These are phyloP conservation scores for Maudiozyma pseudohumilis DNA, from an alignment of 805 yeast species.

Conservation along the genomic window DNA sequence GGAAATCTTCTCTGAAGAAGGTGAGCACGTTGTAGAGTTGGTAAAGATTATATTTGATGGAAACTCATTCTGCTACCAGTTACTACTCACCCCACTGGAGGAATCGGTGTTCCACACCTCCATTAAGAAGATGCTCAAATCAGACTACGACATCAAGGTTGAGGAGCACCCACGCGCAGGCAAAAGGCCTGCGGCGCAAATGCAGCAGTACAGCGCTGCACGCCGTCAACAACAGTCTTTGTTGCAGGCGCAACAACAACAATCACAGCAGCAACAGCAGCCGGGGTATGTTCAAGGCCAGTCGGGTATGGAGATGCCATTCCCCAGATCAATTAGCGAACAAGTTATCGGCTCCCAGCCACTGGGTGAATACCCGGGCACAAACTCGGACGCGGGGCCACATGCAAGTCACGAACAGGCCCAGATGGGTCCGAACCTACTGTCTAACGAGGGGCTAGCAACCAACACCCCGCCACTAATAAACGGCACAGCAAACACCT, in stretches of 20 bases:
- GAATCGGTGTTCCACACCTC: constrained; percentile 21
- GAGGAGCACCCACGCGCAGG: background rate
- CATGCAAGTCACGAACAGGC: too few species aligned
- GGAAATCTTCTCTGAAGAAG: constrained; percentile 26
- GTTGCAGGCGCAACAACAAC: background rate
- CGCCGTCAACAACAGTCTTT: background rate
- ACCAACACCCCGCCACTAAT: constrained; percentile 1
- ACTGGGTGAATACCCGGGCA: too few species aligned
- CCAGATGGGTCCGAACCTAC: too few species aligned
- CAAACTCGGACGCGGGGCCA: constrained; percentile 1
- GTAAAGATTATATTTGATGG: constrained; percentile 15
- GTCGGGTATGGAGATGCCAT: too few species aligned
- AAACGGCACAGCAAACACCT: background rate
- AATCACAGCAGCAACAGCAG: background rate
- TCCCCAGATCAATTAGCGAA: background rate
- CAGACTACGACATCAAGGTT: constrained; percentile 3
- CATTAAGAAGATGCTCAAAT: constrained; percentile 14
- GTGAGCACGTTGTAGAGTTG: constrained; percentile 34
- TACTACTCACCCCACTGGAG: constrained; percentile 15
- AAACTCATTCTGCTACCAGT: constrained; percentile 17
- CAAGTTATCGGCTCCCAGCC: too few species aligned
- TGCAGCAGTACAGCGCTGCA: too few species aligned
- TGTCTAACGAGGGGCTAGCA: too few species aligned
- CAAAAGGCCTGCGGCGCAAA: too few species aligned
- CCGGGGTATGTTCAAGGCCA: too few species aligned